Conservation (phyloP, 2,329 filamentous ascomycete species). For the Sclerotinia subarctica region DNA sequence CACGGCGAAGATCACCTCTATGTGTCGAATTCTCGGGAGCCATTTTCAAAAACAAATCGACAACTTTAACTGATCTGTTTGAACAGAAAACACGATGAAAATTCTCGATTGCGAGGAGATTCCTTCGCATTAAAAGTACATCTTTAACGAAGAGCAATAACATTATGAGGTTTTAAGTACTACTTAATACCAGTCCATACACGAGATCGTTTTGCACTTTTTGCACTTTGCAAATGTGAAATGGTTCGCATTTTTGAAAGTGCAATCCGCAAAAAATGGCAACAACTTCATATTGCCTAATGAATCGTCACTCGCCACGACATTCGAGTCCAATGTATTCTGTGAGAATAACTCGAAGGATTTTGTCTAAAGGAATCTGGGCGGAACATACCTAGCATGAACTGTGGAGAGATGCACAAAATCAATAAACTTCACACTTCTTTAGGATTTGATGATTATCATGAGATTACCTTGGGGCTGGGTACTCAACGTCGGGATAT, state of each 20-base stretch:
- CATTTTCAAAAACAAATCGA: not conserved
- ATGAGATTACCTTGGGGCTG: not conserved
- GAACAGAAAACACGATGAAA: not conserved
- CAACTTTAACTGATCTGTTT: not conserved
- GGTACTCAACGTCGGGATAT: not conserved
- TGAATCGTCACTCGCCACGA: constrained; percentile 14
- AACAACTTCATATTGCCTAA: constrained; percentile 10
- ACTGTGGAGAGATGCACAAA: not conserved
- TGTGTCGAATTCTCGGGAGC: not conserved
- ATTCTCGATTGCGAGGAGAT: not conserved
- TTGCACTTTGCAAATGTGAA: constrained; percentile 16
- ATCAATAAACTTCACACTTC: not conserved
- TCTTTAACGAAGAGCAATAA: not conserved
- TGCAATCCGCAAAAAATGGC: constrained; percentile 6
- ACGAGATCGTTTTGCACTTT: not conserved
- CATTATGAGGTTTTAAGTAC: not conserved
- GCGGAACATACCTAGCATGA: not conserved
- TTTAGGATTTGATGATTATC: not conserved
- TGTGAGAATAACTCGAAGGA: not conserved
- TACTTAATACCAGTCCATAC: not conserved
- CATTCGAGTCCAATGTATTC: not conserved
- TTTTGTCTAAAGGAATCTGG: not conserved
- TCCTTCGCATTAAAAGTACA: not conserved
- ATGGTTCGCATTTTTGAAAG: constrained; percentile 15
- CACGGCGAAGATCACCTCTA: constrained; percentile 2